phyloP scores from a whole-genome alignment of 306 rosid species.

The Oemleria cerasiformis region DNA sequence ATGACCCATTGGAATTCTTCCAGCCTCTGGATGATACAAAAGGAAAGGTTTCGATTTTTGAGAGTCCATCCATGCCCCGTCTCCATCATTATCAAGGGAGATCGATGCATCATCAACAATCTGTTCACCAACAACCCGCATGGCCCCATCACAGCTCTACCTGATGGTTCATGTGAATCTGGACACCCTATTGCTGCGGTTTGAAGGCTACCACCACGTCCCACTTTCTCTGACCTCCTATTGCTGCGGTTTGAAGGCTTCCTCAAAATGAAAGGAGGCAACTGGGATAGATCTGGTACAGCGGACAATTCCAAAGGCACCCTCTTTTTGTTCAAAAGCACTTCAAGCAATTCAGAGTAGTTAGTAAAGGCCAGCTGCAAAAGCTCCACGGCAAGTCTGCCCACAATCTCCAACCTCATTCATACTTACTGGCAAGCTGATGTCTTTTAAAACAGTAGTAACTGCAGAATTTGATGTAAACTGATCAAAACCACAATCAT shows the following conservation, averaged over 20 bases:
- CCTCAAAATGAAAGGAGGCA: constrained; percentile 64
- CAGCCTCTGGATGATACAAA: constrained; percentile 13
- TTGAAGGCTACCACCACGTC: constrained; percentile 29
- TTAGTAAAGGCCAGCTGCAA: constrained; percentile 51
- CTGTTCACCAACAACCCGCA: constrained; percentile 12
- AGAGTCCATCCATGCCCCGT: constrained; percentile 3
- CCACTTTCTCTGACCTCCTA: constrained; percentile 39
- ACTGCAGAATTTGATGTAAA: constrained; percentile 48
- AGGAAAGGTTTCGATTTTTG: constrained; percentile 12
- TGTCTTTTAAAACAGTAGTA: constrained; percentile 45
- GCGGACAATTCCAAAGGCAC: constrained; percentile 45
- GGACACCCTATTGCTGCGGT: constrained; percentile 30
- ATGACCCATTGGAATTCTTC: neutral
- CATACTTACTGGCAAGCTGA: constrained; percentile 48
- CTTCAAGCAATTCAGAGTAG: constrained; percentile 38
- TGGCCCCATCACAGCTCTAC: constrained; percentile 13
- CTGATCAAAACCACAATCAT: constrained; percentile 46
- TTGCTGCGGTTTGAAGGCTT: constrained; percentile 43
- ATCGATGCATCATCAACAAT: neutral
- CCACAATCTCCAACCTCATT: constrained; percentile 59
- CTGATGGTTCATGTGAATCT: constrained; percentile 27
- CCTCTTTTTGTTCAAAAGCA: constrained; percentile 25
- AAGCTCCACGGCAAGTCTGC: constrained; percentile 55
- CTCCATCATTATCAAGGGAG: constrained; percentile 14
- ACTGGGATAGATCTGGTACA: constrained; percentile 45